These are phyloP conservation scores for Ilex paraguariensis DNA, from an alignment of 305 asterid species.

Conservation along the genomic window DNA sequence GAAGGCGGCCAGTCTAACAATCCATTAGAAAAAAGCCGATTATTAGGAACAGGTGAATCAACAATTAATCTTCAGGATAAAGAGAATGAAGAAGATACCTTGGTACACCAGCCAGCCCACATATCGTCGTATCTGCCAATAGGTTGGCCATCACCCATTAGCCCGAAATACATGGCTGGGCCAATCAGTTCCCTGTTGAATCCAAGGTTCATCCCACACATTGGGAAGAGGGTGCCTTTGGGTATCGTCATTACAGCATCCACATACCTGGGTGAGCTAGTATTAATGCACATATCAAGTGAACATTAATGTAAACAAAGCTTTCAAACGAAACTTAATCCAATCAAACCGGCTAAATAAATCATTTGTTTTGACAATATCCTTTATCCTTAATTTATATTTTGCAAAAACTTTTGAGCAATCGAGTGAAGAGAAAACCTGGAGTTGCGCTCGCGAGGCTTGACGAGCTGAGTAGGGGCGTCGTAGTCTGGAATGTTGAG, in stretches of 20 bases:
- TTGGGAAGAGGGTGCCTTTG: constrained; percentile 50
- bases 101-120: constrained; percentile 70
- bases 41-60: too few species aligned
- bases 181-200: constrained; percentile 53
- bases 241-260: constrained; percentile 60
- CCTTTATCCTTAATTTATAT: too few species aligned
- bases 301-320: too few species aligned
- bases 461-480: constrained; percentile 61
- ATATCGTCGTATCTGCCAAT: constrained; percentile 53
- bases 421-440: constrained; percentile 17
- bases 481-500: constrained; percentile 64
- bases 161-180: constrained; percentile 57
- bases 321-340: too few species aligned
- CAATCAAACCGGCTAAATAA: too few species aligned
- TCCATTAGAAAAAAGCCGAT: too few species aligned
- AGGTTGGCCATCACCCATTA: constrained; percentile 61
- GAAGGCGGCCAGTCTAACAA: too few species aligned
- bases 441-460: constrained; percentile 52
- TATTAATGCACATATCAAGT: too few species aligned
- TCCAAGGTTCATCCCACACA: constrained; percentile 63
- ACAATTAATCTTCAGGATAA: not conserved
- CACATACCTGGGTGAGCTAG: constrained; percentile 35
- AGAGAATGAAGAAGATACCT: constrained; percentile 21
- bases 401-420: too few species aligned
- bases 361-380: too few species aligned